Evolutionary conservation across 768 basidiomycete genomes (phyloP), one percentile per base, ranked within the genome.

Genomic region (Rubroboletus satanas): DNA sequence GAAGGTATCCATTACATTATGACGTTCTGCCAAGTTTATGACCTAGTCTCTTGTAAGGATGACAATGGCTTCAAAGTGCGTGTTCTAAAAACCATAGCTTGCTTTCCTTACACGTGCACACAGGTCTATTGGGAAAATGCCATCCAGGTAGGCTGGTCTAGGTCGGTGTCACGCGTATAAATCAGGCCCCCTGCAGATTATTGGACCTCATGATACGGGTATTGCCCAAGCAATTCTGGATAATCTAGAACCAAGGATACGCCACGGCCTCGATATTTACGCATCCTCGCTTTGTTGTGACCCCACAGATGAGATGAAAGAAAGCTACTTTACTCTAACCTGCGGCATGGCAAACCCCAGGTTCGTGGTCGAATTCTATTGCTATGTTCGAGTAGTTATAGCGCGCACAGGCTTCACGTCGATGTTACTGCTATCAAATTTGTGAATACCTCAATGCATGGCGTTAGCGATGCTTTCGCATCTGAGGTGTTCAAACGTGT

Each of bases 101-200:
- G 28, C 14, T 31, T 49, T 17, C 1, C n/a, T 49, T 52, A 45
- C 28, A 37, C 49, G 44, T 46, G 51, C 23, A 21, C 32, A 11
- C 43, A 91, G 89, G 90, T 92, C 18, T 93, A 93, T 62, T 93
- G 90, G 90, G 88, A 90, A 68, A 93, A 93, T 63, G 89, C 81
- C 0, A 87, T 92, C 0, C 90, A 93, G 75, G 90, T 90, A 54
- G 36, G 66, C 33, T 17, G 28, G 23, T 32, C 10, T 17, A 28
- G 28, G 10, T 53, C 44, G 41, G 6, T 52, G 23, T 18, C 33
- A 28, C 5, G 18, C 21, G 26, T 36, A 47, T 54, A 33, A 45
- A 38, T 42, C 29, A 41, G 6, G 15, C 37, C 43, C 49, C 47
- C 57, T 53, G 0, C 59, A 95, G 86, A 95, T 95, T 49, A 92